Conservation (phyloP, 192 early-diverging fungal species). For the Gamsiella multidivaricata region DNA sequence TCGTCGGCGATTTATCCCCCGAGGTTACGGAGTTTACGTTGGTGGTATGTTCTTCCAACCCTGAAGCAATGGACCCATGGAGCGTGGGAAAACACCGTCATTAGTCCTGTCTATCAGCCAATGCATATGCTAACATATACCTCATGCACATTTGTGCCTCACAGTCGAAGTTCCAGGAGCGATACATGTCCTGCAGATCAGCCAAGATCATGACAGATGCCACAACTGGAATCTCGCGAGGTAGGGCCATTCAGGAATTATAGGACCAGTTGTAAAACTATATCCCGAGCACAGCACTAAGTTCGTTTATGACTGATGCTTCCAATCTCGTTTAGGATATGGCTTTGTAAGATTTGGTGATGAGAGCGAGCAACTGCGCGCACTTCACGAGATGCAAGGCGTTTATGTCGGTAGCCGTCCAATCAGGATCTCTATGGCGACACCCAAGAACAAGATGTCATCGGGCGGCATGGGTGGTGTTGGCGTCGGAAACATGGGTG, state of each 20-base stretch:
- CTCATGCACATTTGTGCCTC: constrained; percentile 17
- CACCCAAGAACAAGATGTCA: constrained; percentile 89
- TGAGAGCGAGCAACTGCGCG: constrained; percentile 89
- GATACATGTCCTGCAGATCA: constrained; percentile 86
- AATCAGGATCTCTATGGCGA: constrained; percentile 91
- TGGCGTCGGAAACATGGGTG: constrained; percentile 10
- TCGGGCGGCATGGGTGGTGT: constrained; percentile 77
- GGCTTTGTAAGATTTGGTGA: constrained; percentile 95
- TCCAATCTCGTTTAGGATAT: constrained; percentile 65
- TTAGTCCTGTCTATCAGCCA: too few relatives aligned
- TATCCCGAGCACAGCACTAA: background rate
- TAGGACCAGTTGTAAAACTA: too few relatives aligned
- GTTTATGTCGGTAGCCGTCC: constrained; percentile 81
- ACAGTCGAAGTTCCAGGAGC: constrained; percentile 82
- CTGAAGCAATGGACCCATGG: background rate
- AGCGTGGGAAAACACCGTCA: too few relatives aligned
- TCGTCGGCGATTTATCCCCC: constrained; percentile 95
- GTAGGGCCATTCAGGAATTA: constrained; percentile 33
- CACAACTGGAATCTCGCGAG: constrained; percentile 81
- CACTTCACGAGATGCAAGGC: constrained; percentile 92
- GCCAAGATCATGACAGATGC: constrained; percentile 96
- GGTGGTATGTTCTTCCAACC: constrained; percentile 62
- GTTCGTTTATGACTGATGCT: background rate
- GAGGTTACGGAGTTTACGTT: constrained; percentile 90
- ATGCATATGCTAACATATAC: background rate